phyloP scores from a whole-genome alignment of 177 flowering plant species.

The Vitis hybrid region DNA sequence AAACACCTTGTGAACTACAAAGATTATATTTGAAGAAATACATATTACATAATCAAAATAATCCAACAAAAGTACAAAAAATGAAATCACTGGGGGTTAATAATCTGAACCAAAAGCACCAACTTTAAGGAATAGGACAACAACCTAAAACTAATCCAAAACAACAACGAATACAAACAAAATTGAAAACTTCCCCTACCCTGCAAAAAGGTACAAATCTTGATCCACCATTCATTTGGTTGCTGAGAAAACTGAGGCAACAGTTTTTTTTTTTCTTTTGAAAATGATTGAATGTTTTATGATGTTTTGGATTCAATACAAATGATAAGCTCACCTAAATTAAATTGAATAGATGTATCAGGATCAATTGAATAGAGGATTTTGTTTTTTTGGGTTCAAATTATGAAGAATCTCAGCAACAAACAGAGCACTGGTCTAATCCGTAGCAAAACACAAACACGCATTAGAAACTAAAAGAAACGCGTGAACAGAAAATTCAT shows the following conservation, averaged over 20 bases:
- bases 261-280: too few relatives aligned
- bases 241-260: too few relatives aligned
- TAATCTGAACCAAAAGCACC: slow-evolving; percentile 2
- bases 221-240: not conserved
- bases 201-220: slow-evolving; percentile 6
- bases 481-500: too few relatives aligned
- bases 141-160: not conserved
- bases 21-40: not conserved
- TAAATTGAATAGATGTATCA: too few relatives aligned
- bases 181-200: not conserved
- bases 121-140: slow-evolving; percentile 2
- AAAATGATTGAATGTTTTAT: too few relatives aligned
- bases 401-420: too few relatives aligned
- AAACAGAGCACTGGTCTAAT: not conserved
- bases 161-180: not conserved
- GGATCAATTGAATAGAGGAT: too few relatives aligned
- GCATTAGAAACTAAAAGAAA: too few relatives aligned
- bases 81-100: not conserved
- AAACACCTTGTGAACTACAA: not conserved
- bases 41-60: not conserved
- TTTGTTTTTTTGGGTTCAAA: too few relatives aligned
- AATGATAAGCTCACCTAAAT: too few relatives aligned
- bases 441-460: not conserved
- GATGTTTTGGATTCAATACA: too few relatives aligned
- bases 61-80: not conserved